Conservation (phyloP, 306 rosid genomes). For the Comarum palustre region DNA sequence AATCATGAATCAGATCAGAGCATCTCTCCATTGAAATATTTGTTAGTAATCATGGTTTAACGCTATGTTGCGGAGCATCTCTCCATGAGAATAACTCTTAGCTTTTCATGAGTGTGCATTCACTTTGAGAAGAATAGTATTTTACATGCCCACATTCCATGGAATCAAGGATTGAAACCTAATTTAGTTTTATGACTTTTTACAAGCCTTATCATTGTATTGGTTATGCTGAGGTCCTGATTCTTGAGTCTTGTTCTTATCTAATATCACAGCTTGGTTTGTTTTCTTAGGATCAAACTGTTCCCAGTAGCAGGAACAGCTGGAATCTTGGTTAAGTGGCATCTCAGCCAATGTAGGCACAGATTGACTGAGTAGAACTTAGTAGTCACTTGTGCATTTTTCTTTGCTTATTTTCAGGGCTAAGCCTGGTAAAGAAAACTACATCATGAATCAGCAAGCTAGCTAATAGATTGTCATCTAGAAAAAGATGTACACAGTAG, state of each 20-base stretch:
- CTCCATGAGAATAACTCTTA: constrained; percentile 10
- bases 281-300: background rate
- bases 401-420: background rate
- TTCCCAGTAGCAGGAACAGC: background rate
- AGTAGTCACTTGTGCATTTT: background rate
- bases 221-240: background rate
- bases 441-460: background rate
- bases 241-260: background rate
- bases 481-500: background rate
- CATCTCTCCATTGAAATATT: background rate
- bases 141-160: background rate
- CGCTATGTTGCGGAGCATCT: background rate
- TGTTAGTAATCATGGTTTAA: background rate
- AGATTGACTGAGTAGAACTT: background rate
- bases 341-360: background rate
- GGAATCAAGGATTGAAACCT: background rate
- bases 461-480: background rate
- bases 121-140: background rate
- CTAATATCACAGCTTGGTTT: background rate
- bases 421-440: background rate
- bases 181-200: background rate
- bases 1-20: background rate
- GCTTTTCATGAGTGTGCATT: background rate
- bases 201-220: background rate
- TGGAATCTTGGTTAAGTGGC: background rate